Conservation (phyloP, 441 rosid genomes). For the Bocquillonia castaneifolia region DNA sequence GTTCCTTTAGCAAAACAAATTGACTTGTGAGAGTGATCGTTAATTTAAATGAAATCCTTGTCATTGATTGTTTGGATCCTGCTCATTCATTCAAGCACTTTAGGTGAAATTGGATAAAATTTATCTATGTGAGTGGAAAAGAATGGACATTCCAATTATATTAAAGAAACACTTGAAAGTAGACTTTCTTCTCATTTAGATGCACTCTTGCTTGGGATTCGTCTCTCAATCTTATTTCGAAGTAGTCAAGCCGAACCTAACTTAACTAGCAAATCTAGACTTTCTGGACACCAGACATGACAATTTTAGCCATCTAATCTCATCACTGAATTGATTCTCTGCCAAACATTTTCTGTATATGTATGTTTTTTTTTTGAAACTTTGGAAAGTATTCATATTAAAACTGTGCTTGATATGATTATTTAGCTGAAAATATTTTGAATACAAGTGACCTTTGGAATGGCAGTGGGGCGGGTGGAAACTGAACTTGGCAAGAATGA, state of each 20-base stretch:
- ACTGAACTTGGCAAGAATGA: no score
- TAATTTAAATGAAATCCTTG: not conserved
- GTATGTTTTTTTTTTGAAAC: no score
- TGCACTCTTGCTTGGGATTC: not conserved
- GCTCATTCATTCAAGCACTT: not conserved
- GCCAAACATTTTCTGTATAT: not conserved
- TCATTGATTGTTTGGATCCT: not conserved
- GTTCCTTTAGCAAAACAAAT: not conserved
- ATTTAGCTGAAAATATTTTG: no score
- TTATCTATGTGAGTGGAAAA: not conserved
- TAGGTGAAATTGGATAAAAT: not conserved
- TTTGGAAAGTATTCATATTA: no score
- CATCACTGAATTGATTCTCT: not conserved
- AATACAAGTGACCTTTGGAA: no score
- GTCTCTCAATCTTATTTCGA: not conserved
- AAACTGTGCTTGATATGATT: no score
- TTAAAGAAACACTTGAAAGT: constrained; percentile 4
- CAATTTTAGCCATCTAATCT: constrained; percentile 10
- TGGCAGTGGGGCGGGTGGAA: no score
- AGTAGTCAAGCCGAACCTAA: constrained; percentile 29
- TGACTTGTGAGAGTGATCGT: not conserved
- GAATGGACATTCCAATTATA: not conserved
- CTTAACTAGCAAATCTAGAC: constrained; percentile 31
- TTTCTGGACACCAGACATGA: constrained; percentile 23
- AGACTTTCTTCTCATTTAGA: constrained; percentile 9